Evolutionary conservation across 1,284 basidiomycete genomes (phyloP).

Genomic region (Papiliotrema laurentii): DNA sequence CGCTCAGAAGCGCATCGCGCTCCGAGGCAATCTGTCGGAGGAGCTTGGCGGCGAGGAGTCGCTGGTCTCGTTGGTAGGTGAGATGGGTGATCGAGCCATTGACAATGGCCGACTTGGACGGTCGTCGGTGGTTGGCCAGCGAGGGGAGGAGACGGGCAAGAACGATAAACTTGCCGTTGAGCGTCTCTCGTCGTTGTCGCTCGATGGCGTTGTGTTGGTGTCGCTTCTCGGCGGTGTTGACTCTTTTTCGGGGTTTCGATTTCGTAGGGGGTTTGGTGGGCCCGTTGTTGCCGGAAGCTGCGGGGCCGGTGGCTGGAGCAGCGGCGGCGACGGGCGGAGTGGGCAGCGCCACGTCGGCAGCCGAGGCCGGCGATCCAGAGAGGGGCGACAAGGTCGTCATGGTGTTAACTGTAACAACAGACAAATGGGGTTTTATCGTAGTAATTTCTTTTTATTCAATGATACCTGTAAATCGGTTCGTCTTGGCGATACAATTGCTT

Average conservation of each 20-base stretch:
- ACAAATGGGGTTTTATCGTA: neutral
- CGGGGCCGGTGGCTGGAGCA: constrained; percentile 4
- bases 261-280: constrained; percentile 43
- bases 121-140: constrained; percentile 80
- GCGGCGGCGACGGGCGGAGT: constrained; percentile 6
- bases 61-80: constrained; percentile 71
- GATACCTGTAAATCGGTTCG: neutral
- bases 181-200: constrained; percentile 79
- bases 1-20: constrained; percentile 70
- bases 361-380: constrained; percentile 26
- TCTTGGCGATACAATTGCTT: neutral
- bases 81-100: constrained; percentile 84
- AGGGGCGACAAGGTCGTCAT: constrained; percentile 27
- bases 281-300: constrained; percentile 15
- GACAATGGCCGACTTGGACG: constrained; percentile 90
- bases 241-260: constrained; percentile 64
- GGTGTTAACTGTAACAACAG: constrained; percentile 6
- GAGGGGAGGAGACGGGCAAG: constrained; percentile 84
- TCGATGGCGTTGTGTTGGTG: constrained; percentile 94
- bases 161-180: constrained; percentile 80
- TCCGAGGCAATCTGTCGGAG: constrained; percentile 69
- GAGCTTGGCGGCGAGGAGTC: constrained; percentile 69
- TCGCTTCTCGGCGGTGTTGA: constrained; percentile 88
- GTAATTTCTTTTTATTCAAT: neutral
- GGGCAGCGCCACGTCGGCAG: constrained; percentile 8